phyloP scores from a whole-genome alignment of 176 grass and related monocot genomes.

The Eragrostis curvula region DNA sequence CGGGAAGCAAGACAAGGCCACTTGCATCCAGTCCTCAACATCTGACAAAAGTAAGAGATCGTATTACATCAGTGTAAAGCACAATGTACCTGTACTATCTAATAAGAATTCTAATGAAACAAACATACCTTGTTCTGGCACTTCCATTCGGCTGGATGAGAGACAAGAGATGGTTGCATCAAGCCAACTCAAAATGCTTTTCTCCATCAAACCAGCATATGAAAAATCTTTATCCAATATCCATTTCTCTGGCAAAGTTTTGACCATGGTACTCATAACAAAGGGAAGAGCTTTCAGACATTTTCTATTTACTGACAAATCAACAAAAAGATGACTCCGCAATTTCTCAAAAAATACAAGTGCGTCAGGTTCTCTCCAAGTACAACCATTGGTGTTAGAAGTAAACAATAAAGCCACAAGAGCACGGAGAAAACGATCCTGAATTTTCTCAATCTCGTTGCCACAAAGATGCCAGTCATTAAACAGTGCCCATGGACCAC shows the following conservation, averaged over 20 bases:
- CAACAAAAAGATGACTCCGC: constrained; percentile 54
- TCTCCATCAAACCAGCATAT: constrained; percentile 50
- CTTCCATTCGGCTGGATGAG: constrained; percentile 39
- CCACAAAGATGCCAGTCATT: constrained; percentile 74
- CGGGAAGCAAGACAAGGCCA: constrained; percentile 73
- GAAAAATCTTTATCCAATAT: constrained; percentile 36
- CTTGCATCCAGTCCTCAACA: constrained; percentile 83
- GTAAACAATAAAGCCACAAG: constrained; percentile 69
- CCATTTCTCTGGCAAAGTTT: constrained; percentile 45
- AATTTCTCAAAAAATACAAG: constrained; percentile 64
- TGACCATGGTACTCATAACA: constrained; percentile 62
- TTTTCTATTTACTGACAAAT: constrained; percentile 49
- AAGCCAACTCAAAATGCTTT: constrained; percentile 79
- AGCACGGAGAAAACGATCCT: constrained; percentile 68
- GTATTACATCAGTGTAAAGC: constrained; percentile 29
- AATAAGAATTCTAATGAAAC: constrained; percentile 19
- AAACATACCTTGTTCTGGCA: constrained; percentile 62
- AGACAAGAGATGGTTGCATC: constrained; percentile 68
- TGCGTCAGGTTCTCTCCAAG: constrained; percentile 60
- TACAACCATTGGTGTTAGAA: constrained; percentile 49
- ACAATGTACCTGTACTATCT: constrained; percentile 6
- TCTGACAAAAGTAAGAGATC: constrained; percentile 53
- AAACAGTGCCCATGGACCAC: constrained; percentile 73
- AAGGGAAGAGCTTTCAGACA: constrained; percentile 70
- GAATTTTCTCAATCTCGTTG: constrained; percentile 70